Base-by-base conservation (phyloP, 495 filamentous ascomycete genomes). In the Cetradonia linearis region DNA sequence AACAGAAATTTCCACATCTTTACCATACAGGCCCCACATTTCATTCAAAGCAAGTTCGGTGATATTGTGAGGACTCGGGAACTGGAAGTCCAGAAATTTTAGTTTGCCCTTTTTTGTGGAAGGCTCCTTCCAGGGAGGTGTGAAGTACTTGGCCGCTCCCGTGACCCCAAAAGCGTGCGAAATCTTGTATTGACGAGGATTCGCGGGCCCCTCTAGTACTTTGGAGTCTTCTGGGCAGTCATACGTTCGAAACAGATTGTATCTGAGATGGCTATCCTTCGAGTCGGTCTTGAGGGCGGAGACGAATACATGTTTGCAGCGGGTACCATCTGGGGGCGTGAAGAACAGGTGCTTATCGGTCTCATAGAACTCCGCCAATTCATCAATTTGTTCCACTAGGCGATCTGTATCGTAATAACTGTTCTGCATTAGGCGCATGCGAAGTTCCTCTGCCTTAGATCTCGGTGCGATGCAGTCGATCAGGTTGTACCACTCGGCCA, bases 31-130 rank as follows among this genome's bases (percentile, higher is more conserved):
- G 42, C 55, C 62, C 63, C 63, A 65, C 47, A 65, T 61, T 48
- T 65, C 63, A 49, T 65, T 49, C 23, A 65, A 59, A 44, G 63
- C 63, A 30, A 65, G 62, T 54, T 64, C 63, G 48, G 63, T 65
- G 56, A 65, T 60, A 34, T 65, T 64, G 62, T 65, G 63, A 48
- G 63, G 62, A 31, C 62, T 65, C 0, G 48, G 62, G 25, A 33
- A 65, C n/a, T 60, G 57, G 44, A 23, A 47, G 25, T 60, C 62
- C 31, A 60, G 57, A 34, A 56, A 56, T n/a, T 38, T 46, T 6
- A 34, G 38, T 61, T 30, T 60, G 33, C 48, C 63, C 23, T 38
- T 64, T 37, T 56, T 60, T 33, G 61, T 48, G 42, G 58, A 46
- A n/a, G 23, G 55, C 62, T 64, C 62, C 30, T 55, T 57, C 63